phyloP scores from a whole-genome alignment of 129 eudicot genomes.

The Scalesia atractyloides region DNA sequence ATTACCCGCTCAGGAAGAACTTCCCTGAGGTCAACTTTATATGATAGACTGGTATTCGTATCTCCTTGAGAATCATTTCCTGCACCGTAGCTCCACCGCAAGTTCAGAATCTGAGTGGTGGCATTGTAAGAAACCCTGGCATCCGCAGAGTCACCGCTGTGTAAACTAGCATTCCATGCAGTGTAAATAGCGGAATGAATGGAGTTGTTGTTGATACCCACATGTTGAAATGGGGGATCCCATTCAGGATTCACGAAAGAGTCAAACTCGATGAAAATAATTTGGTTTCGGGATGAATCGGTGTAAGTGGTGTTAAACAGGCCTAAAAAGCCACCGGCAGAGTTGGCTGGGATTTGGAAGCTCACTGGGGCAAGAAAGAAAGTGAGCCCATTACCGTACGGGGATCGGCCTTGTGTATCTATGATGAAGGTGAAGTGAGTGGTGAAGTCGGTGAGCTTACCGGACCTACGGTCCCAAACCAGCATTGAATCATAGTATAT shows the following conservation, averaged over 20 bases:
- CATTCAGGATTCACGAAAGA: slow-evolving; percentile 31
- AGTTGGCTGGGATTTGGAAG: slow-evolving; percentile 50
- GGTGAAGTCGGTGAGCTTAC: slow-evolving; percentile 41
- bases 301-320: slow-evolving; percentile 40
- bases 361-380: slow-evolving; percentile 55
- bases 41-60: slow-evolving; percentile 35
- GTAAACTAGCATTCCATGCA: slow-evolving; percentile 49
- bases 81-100: slow-evolving; percentile 39
- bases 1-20: slow-evolving; percentile 40
- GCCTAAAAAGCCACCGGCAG: slow-evolving; percentile 57
- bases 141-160: slow-evolving; percentile 40
- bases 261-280: slow-evolving; percentile 55
- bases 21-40: slow-evolving; percentile 38
- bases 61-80: slow-evolving; percentile 17
- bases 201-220: slow-evolving; percentile 52
- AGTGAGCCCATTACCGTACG: slow-evolving; percentile 45
- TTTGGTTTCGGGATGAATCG: slow-evolving; percentile 34
- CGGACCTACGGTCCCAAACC: slow-evolving; percentile 42
- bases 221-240: slow-evolving; percentile 49
- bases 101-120: slow-evolving; percentile 34
- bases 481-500: slow-evolving; percentile 38
- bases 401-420: slow-evolving; percentile 8
- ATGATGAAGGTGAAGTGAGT: slow-evolving; percentile 49
- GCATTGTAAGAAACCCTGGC: slow-evolving; percentile 44
- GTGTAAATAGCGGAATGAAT: slow-evolving; percentile 27